A percentile compares a stretch with the other conserved stretches of the same genome.
phyloP scores from a whole-genome alignment of 768 basidiomycete genomes.

The Collybiopsis luxurians region DNA sequence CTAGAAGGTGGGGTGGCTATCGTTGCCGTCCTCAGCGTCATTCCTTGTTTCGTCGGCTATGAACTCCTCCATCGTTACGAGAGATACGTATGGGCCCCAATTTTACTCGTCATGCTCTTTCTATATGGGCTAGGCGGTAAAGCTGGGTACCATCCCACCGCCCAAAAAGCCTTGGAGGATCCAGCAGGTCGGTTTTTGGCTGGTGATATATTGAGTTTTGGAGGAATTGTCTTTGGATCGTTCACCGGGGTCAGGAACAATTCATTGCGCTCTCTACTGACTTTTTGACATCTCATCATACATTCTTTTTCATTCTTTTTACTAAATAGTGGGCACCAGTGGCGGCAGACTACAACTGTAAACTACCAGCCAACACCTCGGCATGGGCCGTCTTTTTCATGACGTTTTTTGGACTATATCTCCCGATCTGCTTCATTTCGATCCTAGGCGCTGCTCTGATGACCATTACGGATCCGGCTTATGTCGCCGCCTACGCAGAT shows the following conservation, averaged over 20 bases:
- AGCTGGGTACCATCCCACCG: constrained; percentile 42
- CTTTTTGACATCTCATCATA: neutral
- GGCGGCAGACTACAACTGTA: constrained; percentile 55
- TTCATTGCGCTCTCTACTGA: neutral
- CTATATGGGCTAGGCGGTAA: constrained; percentile 48
- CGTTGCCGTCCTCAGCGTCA: constrained; percentile 35
- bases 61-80: constrained; percentile 47
- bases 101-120: constrained; percentile 45
- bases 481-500: constrained; percentile 32
- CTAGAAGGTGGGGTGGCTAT: constrained; percentile 50
- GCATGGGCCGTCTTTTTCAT: constrained; percentile 42
- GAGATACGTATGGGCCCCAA: constrained; percentile 53
- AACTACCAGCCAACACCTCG: constrained; percentile 41
- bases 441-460: constrained; percentile 35
- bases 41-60: constrained; percentile 48
- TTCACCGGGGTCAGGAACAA: constrained; percentile 35
- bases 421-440: constrained; percentile 39
- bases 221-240: constrained; percentile 49
- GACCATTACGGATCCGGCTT: constrained; percentile 36
- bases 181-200: constrained; percentile 36
- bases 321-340: constrained; percentile 40
- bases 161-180: constrained; percentile 40
- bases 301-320: neutral
- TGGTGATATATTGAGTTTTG: constrained; percentile 50
- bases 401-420: constrained; percentile 49